Percentiles rank a stretch among this genome's conserved stretches.
Evolutionary conservation across 257 asterid species (phyloP).

Genomic region (Nicotiana benthamiana): DNA sequence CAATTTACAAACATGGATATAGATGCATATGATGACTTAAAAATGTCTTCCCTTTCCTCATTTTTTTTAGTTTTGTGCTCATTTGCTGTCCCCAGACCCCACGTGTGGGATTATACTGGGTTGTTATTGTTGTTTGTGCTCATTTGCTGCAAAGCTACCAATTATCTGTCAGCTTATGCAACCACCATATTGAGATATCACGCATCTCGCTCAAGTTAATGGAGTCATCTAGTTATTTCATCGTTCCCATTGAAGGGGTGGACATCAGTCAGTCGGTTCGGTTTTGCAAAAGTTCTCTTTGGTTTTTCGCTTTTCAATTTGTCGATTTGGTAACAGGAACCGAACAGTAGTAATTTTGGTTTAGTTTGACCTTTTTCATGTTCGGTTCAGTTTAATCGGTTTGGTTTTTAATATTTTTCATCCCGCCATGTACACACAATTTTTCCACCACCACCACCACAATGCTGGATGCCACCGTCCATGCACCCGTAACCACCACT

Average conservation of each 20-base stretch:
- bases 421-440: background rate
- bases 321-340: background rate
- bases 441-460: background rate
- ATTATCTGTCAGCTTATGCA: background rate
- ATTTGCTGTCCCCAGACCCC: too few species aligned
- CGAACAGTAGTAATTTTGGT: background rate
- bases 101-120: too few species aligned
- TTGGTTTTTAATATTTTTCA: background rate
- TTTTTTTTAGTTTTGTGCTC: background rate
- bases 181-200: background rate
- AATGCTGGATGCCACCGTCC: too few species aligned
- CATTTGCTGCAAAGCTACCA: background rate
- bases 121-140: too few species aligned
- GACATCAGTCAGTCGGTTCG: background rate
- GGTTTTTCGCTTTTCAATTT: background rate
- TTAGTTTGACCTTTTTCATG: too few species aligned
- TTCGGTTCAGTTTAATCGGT: background rate
- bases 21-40: background rate
- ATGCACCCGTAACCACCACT: too few species aligned
- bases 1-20: background rate
- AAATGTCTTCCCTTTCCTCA: background rate
- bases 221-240: background rate
- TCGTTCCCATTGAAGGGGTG: background rate
- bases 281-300: background rate
- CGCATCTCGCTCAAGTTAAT: background rate